These are phyloP conservation scores for Ilyonectria sp. DNA, from an alignment of 2,329 filamentous ascomycete species.

Conservation along the genomic window DNA sequence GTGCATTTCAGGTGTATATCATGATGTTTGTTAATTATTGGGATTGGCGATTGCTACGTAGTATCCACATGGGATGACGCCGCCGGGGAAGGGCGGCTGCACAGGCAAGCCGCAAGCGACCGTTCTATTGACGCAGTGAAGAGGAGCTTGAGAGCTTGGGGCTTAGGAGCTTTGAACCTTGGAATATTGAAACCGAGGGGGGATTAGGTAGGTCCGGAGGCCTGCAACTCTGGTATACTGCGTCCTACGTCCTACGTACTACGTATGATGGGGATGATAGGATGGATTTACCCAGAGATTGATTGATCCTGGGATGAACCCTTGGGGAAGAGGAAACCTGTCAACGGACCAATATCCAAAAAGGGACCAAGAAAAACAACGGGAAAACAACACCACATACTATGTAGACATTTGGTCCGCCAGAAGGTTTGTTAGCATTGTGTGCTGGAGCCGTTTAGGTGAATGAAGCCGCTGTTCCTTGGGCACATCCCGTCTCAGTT, in stretches of 20 bases:
- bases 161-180: neutral
- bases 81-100: neutral
- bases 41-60: conserved; percentile 4
- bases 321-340: neutral
- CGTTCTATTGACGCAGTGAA: conserved; percentile 19
- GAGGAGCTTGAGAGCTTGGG: neutral
- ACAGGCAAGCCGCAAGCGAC: neutral
- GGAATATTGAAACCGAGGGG: conserved; percentile 15
- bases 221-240: neutral
- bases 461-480: neutral
- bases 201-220: neutral
- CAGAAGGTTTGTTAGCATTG: neutral
- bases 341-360: neutral
- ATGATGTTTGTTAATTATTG: conserved; percentile 7
- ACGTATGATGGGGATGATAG: neutral
- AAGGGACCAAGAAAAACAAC: neutral
- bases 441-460: neutral
- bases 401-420: neutral
- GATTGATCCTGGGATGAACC: neutral
- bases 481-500: conserved; percentile 12
- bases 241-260: neutral
- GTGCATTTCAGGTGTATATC: conserved; percentile 1
- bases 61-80: conserved; percentile 17
- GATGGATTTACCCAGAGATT: neutral
- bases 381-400: neutral